Evolutionary conservation across 1,284 basidiomycete genomes (phyloP), one percentile per base, ranked within the genome.

Genomic region (Vanrija pseudolonga): DNA sequence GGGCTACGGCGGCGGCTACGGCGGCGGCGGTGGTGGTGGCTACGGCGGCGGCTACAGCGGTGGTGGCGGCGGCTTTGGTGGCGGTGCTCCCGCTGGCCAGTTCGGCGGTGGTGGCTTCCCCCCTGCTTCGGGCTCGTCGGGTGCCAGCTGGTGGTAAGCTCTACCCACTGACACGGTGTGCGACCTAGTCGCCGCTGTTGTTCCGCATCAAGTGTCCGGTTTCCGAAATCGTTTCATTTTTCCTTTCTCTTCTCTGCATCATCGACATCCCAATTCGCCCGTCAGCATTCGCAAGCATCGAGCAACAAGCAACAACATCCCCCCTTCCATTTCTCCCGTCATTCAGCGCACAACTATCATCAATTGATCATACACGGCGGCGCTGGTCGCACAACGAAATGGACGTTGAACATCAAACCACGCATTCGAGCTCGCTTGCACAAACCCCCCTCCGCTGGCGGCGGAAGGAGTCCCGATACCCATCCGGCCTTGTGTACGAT

Each of bases 1-100:
- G 19, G 62, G 59, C 36, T 57, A 60, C 15, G 63, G 84, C 37
- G 80, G 84, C 50, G 89, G 88, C 69, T 85, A 86, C 18, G 80
- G 82, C 45, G 63, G 64, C 26, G 80, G 84, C 45, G 71, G 77
- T 42, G 61, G 76, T 40, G 80, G 71, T 62, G 78, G 83, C n/a
- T 80, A 84, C 39, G 77, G 83, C 22, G 70, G 81, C 51, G 76
- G 83, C 49, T 76, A 82, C 59, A 56, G 82, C 20, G 81, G 84
- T 39, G 77, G 83, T 23, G 68, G 80, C 51, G 76, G 83, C 44
- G 76, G 83, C 56, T 82, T 86, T 53, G 81, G 88, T 40, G 82
- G 87, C 20, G 80, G 87, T 26, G 76, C 80, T 44, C 54, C 61
- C 28, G 67, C 71, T 39, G 71, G 73, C 44, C 78, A 80, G 37